Base-by-base conservation (phyloP, 2,329 filamentous ascomycete genomes). In the Ceratocystiopsis sp. region DNA sequence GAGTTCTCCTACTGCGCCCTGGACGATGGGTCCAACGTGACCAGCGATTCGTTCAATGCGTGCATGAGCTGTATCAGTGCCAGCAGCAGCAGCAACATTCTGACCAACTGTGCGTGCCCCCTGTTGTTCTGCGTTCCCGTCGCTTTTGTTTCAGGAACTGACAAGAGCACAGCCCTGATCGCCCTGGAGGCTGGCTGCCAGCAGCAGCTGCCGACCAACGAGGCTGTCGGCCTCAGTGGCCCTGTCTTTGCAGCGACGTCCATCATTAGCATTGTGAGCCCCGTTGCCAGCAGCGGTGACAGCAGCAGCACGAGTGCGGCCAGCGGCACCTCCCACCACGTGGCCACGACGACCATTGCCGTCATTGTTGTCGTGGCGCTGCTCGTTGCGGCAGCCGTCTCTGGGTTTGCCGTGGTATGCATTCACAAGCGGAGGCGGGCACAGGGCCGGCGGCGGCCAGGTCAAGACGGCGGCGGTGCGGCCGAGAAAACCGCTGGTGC, bases 181-280 rank as follows among this genome's bases (percentile, higher is more conserved):
- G 69, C 69, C 10, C 58, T 75, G 4, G 58, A 66, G 49, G 67
- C 68, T 3, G 70, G 65, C 38, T 75, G 71, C 48, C 54, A 59
- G 34, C 67, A 73, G 47, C 58, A 61, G 32, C 68, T 68, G 1
- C 46, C 57, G 1, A 46, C 58, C 0, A 50, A 49, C 32, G 41
- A 49, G 36, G 35, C 50, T 6, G 46, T 59, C 32, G 52, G 54
- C 14, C 46, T 60, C 36, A 58, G 52, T 44, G 57, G 47, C 29
- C 54, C 50, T 17, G 35, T 60, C 36, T 59, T 59, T 21, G 18
- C 42, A 38, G 45, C 54, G 14, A 19, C 43, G 1, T 44, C 45
- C 0, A 39, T 42, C 5, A 57, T 66, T 37, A 52, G 46, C 46
- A 56, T 61, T 13, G 49, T 61, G 25, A 56, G 64, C 38, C 59